Evolutionary conservation across 2,329 filamentous ascomycete species (phyloP), one percentile per base, ranked within the genome.

Genomic region (Zymoseptoria pseudotritici): DNA sequence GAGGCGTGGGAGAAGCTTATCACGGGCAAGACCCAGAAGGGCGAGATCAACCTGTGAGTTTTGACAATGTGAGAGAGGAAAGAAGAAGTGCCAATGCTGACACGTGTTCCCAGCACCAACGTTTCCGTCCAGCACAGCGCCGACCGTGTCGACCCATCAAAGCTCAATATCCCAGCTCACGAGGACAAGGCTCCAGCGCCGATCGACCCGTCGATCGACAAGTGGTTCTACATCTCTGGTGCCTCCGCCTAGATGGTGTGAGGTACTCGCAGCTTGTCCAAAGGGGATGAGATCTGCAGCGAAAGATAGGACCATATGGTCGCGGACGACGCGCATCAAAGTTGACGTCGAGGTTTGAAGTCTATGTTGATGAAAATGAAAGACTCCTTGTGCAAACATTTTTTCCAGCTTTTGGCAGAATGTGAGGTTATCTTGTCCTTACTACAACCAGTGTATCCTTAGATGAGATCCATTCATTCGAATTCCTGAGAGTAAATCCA

Each of bases 181-280:
- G 84, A 97, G 85, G 87, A 95, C 73, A 82, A 95, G 61, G 76
- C 84, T 58, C 86, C 94, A 62, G 93, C 88, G 67, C 92, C 93
- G 73, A 96, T 99, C 71, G 94, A 99, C 75, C 84, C 86, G 75
- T 95, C 88, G 79, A 96, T 97, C 75, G 94, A 99, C 86, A 99
- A 99, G 87, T 99, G 94, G 94, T 99, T 99, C 89, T 99, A 97
- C 86, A 99, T 99, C 80, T 96, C 91, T 77, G 94, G 94, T 78
- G 94, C 94, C 70, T 78, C 77, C 65, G 74, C 72, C 65, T 79
- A 78, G 69, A 64, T 49, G 7, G 31, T 51, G 19, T 19, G 50
- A 13, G 17, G 20, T 56, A 8, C 36, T 46, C 36, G 36, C 36
- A 46, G 36, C 36, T 17, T 46, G 13, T 17, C 7, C 36, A 7